Conservation (phyloP, 371 early-diverging fungal species). For the Mucor circinelloides region DNA sequence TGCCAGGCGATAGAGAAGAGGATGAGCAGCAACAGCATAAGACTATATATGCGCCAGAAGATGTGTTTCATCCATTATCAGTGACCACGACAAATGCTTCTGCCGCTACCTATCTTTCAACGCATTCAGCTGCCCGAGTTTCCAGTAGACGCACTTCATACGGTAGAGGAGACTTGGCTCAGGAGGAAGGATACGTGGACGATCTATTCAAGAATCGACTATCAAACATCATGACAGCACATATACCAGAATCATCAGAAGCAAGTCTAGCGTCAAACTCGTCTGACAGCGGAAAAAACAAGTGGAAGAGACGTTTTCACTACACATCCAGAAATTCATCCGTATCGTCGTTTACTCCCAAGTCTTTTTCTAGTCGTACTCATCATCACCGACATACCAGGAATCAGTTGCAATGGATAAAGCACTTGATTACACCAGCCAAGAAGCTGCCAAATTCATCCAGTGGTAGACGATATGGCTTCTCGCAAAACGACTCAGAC, state of each 20-base stretch:
- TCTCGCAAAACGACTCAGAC: constrained; percentile 45
- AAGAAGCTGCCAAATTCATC: constrained; percentile 20
- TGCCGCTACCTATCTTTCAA: background rate
- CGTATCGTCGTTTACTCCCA: background rate
- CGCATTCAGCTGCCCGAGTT: background rate
- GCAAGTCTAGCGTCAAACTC: background rate
- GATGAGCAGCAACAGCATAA: background rate
- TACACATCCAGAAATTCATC: background rate
- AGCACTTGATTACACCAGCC: constrained; percentile 4
- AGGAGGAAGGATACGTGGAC: constrained; percentile 27
- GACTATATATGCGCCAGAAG: background rate
- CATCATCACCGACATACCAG: background rate
- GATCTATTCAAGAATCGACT: constrained; percentile 27
- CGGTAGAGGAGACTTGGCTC: constrained; percentile 37
- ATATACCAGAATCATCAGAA: constrained; percentile 21
- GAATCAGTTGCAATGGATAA: constrained; percentile 11
- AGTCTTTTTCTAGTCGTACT: background rate
- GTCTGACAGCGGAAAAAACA: background rate
- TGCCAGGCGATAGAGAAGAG: background rate
- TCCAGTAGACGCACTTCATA: constrained; percentile 19
- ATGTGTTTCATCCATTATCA: background rate
- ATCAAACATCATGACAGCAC: constrained; percentile 29
- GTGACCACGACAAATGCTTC: background rate
- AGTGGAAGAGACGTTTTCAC: background rate
- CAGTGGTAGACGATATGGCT: constrained; percentile 40